Evolutionary conservation across 2,329 filamentous ascomycete species (phyloP).

Genomic region (Meredithiella fracta): DNA sequence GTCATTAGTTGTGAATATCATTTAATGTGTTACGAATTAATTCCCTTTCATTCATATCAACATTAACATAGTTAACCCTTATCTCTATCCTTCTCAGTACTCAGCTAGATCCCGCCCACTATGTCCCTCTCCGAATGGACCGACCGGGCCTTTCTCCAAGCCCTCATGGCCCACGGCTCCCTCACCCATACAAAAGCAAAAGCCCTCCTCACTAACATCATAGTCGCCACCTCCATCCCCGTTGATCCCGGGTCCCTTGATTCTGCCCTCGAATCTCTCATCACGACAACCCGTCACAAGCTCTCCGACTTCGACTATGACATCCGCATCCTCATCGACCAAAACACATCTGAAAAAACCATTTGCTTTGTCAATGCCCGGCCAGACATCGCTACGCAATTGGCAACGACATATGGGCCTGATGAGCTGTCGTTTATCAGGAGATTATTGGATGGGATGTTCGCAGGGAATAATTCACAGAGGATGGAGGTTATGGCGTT

Average conservation of each 20-base stretch:
- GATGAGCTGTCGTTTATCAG: slow-evolving; percentile 87
- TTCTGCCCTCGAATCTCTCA: slow-evolving; percentile 50
- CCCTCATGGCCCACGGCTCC: slow-evolving; percentile 61
- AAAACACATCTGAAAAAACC: slow-evolving; percentile 47
- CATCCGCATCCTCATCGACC: slow-evolving; percentile 59
- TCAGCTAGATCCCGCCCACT: not conserved
- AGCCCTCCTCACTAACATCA: slow-evolving; percentile 59
- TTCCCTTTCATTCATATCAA: not conserved
- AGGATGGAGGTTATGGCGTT: slow-evolving; percentile 74
- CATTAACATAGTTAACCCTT: too few species aligned
- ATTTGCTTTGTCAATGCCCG: slow-evolving; percentile 80
- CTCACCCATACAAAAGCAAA: slow-evolving; percentile 61
- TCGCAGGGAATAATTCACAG: slow-evolving; percentile 68
- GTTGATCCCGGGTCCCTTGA: slow-evolving; percentile 45
- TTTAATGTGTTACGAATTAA: not conserved
- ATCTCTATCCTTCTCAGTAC: too few species aligned
- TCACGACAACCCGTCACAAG: slow-evolving; percentile 52
- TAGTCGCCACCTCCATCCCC: slow-evolving; percentile 36
- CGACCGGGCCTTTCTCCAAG: slow-evolving; percentile 77
- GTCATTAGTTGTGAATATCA: too few species aligned
- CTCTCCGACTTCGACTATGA: slow-evolving; percentile 75
- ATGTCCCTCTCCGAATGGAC: slow-evolving; percentile 6
- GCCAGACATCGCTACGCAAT: slow-evolving; percentile 68
- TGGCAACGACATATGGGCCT: slow-evolving; percentile 62
- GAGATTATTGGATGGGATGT: slow-evolving; percentile 77